Percentiles rank a stretch among this genome's conserved stretches.
Evolutionary conservation across 2,329 filamentous ascomycete genomes (phyloP).

Genomic region (Whalleya microplaca): DNA sequence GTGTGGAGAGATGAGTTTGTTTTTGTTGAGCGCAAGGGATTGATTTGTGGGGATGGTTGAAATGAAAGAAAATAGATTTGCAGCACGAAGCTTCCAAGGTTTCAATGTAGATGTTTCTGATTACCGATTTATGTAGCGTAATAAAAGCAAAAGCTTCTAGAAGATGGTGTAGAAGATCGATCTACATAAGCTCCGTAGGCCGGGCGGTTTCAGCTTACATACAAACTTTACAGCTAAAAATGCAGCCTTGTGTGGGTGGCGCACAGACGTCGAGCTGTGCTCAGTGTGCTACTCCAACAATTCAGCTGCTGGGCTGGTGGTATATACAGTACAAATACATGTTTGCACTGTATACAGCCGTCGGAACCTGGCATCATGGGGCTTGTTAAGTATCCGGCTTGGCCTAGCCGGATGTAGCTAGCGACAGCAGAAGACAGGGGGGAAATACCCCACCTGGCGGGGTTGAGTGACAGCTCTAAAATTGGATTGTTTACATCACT

Average conservation of each 20-base stretch:
- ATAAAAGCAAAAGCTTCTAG: constrained; percentile 23
- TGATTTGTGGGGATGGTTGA: neutral
- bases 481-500: constrained; percentile 24
- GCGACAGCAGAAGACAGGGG: constrained; percentile 4
- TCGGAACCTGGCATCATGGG: constrained; percentile 15
- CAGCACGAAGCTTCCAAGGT: constrained; percentile 8
- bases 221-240: no score
- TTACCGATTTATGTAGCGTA: no score
- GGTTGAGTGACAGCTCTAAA: constrained; percentile 27
- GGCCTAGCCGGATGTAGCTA: constrained; percentile 10
- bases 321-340: no score
- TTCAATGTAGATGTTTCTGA: constrained; percentile 12
- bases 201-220: no score
- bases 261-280: neutral
- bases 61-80: constrained; percentile 4
- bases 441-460: constrained; percentile 13
- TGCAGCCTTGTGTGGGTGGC: no score
- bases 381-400: neutral
- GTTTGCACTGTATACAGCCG: neutral
- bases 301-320: neutral
- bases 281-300: constrained; percentile 13
- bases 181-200: no score
- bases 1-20: no score
- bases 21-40: neutral
- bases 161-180: no score